Evolutionary conservation across 2,329 filamentous ascomycete genomes (phyloP).

Genomic region (Juglanconis sp.): DNA sequence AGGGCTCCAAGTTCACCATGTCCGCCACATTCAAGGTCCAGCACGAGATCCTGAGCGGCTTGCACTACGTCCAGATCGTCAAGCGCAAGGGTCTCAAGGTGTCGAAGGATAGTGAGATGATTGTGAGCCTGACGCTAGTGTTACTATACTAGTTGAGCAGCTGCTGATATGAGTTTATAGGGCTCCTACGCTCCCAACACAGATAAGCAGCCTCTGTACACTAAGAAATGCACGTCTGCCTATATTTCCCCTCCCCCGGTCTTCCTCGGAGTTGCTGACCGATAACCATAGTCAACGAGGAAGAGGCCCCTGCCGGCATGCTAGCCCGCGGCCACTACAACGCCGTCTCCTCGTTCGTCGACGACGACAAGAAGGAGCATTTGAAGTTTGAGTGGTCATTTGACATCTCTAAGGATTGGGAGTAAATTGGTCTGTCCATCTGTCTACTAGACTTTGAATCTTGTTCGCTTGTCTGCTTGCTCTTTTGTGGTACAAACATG

Average conservation of each 20-base stretch:
- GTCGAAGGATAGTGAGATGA: constrained; percentile 97
- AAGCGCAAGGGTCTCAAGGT: constrained; percentile 84
- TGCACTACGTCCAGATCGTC: constrained; percentile 94
- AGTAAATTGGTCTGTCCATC: constrained; percentile 35
- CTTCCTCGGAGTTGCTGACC: background rate
- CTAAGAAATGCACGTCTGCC: constrained; percentile 80
- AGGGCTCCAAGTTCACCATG: constrained; percentile 91
- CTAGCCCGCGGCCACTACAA: constrained; percentile 87
- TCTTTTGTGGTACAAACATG: no score
- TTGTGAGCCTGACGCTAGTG: constrained; percentile 57
- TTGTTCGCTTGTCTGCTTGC: no score
- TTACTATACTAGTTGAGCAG: background rate
- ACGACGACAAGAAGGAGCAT: constrained; percentile 90
- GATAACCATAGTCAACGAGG: constrained; percentile 67
- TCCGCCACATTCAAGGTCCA: constrained; percentile 92
- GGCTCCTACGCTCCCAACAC: constrained; percentile 94
- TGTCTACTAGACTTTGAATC: no score
- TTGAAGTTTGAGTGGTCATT: constrained; percentile 95
- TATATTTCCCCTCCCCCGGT: no score
- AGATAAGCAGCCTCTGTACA: constrained; percentile 77
- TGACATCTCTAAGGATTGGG: constrained; percentile 94
- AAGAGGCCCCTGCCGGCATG: constrained; percentile 91
- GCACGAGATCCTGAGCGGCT: constrained; percentile 89
- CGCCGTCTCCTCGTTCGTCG: constrained; percentile 84
- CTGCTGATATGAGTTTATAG: constrained; percentile 42